phyloP scores from a whole-genome alignment of 129 eudicot species.

The Artemisia annua region DNA sequence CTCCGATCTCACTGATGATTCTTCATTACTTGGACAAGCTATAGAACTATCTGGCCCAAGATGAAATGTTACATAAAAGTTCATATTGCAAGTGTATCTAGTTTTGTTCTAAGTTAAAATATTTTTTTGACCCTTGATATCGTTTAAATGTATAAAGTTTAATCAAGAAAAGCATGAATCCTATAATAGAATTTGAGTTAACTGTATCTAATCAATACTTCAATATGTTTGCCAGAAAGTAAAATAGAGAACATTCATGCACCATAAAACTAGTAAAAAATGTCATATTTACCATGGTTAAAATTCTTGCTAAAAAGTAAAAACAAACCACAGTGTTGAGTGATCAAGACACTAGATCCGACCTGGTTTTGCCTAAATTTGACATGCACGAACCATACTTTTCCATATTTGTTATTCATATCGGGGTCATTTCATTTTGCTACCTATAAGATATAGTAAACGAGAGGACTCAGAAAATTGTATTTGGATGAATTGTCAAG shows the following conservation, averaged over 20 bases:
- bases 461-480: not conserved
- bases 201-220: not conserved
- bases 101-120: not conserved
- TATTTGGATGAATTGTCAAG: not conserved
- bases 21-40: slow-evolving; percentile 74
- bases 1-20: slow-evolving; percentile 80
- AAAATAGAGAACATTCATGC: no score
- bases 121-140: not conserved
- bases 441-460: no score
- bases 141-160: slow-evolving; percentile 25
- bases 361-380: no score
- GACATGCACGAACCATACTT: no score
- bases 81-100: slow-evolving; percentile 18
- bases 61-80: slow-evolving; percentile 27
- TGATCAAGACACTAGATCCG: no score
- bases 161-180: slow-evolving; percentile 14
- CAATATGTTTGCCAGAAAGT: not conserved
- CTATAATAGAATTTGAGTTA: not conserved
- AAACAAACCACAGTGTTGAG: no score
- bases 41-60: slow-evolving; percentile 92
- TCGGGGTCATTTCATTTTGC: no score
- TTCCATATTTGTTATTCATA: no score
- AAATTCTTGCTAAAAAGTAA: no score
- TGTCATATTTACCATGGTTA: no score
- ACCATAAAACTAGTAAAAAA: no score